Percentiles rank a stretch among this genome's conserved stretches.
Conservation (phyloP, 305 asterid species). For the Caryopteris hybrid region DNA sequence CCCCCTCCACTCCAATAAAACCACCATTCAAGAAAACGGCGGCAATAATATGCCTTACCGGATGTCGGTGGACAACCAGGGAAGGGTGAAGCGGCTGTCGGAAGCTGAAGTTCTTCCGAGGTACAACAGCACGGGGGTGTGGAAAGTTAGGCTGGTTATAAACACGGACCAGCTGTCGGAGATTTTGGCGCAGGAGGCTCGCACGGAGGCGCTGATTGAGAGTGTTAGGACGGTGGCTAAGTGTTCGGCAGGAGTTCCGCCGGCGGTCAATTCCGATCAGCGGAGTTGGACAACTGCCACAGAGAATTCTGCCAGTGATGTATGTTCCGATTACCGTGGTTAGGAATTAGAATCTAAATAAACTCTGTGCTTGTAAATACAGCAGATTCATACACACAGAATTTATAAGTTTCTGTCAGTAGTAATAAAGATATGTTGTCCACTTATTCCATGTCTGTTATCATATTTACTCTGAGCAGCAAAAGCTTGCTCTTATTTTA, state of each 20-base stretch:
- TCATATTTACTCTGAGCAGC: too few relatives aligned
- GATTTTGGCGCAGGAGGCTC: constrained; percentile 50
- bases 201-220: constrained; percentile 51
- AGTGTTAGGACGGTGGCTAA: constrained; percentile 51
- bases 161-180: constrained; percentile 49
- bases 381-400: too few relatives aligned
- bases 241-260: constrained; percentile 28
- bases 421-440: too few relatives aligned
- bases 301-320: not conserved
- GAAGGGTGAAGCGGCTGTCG: not conserved
- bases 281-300: constrained; percentile 16
- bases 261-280: constrained; percentile 9
- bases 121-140: constrained; percentile 36
- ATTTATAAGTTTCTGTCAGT: too few relatives aligned
- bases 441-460: too few relatives aligned
- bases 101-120: constrained; percentile 20
- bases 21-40: not conserved
- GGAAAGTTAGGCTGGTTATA: constrained; percentile 58
- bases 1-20: constrained; percentile 22
- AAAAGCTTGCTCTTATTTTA: too few relatives aligned
- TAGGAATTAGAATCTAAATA: too few relatives aligned
- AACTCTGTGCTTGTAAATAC: too few relatives aligned
- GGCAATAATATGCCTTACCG: constrained; percentile 19
- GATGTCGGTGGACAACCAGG: constrained; percentile 31
- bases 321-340: too few relatives aligned